Evolutionary conservation across 768 basidiomycete species (phyloP), one percentile per base, ranked within the genome.

Genomic region (Phallus indusiatus): DNA sequence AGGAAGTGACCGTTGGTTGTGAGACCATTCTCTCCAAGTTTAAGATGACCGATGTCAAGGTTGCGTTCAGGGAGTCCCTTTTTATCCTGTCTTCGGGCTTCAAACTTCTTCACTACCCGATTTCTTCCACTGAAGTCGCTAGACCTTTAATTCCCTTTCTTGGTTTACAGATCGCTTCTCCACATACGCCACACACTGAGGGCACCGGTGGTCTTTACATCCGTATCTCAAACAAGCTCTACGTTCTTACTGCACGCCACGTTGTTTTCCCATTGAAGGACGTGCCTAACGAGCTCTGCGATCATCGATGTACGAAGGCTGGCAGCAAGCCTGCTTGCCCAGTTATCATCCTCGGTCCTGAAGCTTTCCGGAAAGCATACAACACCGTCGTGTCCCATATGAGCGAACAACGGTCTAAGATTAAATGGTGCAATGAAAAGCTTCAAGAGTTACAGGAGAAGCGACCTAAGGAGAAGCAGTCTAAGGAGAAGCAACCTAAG

Each of bases 191-290:
- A 48, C 37, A 54, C 4, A 67, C 61, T 60, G 72, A 75, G 63
- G 75, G 76, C 9, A 76, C 74, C 0, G 22, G 75, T 8, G 73
- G 73, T 9, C 67, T 71, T 50, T 77, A 73, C 55, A 72, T 77
- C 61, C 52, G 68, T 5, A 62, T 68, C 11, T 72, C 73, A 57
- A 73, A 74, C 42, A 69, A 60, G 47, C 59, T 74, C 53, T 66
- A 60, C 54, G 53, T 61, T 42, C 56, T 70, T 35, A 76, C 72
- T 1, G 67, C 62, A 34, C 71, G 71, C 37, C 74, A 76, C 53
- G 62, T 65, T 53, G 55, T 74, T 11, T 74, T 74, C 63, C 56
- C 53, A 42, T 53, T 67, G 16, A 60, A 66, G 17, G 60, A 61
- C 36, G 66, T 53, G 9, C 12, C 9, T 50, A 71, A 54, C 60